Evolutionary conservation across 139 green algal species (phyloP).

Genomic region (Haematococcus lacustris): DNA sequence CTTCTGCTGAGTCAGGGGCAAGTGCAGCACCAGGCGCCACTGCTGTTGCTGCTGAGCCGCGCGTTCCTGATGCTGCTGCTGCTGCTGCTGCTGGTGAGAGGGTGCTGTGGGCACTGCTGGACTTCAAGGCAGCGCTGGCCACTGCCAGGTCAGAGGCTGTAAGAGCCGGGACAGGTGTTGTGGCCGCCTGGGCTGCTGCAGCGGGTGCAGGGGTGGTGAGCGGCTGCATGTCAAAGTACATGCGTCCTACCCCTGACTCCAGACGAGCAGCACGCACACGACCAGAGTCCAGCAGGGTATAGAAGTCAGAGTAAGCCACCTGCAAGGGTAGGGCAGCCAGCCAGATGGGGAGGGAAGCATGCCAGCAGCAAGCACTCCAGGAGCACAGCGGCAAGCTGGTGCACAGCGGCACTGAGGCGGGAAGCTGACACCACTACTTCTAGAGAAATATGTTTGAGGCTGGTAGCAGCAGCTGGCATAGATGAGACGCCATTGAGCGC

Average conservation of each 20-base stretch:
- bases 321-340: conserved; percentile 10
- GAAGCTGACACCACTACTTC: neutral
- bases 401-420: neutral
- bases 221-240: conserved; percentile 61
- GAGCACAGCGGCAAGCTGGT: no score
- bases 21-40: no score
- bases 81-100: conserved; percentile 1
- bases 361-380: no score
- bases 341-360: no score
- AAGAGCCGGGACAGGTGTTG: neutral
- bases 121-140: no score
- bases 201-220: neutral
- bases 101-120: no score
- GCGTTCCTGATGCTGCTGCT: neutral
- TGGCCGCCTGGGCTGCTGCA: neutral
- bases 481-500: neutral
- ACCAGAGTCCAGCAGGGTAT: conserved; percentile 49
- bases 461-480: neutral
- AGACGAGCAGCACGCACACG: conserved; percentile 53
- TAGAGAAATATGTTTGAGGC: neutral
- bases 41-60: neutral
- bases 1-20: no score
- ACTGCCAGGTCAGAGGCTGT: no score
- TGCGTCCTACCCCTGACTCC: conserved; percentile 46
- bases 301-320: conserved; percentile 70